phyloP scores from a whole-genome alignment of 768 basidiomycete genomes.

The Tubosaeta brunneosetosa region DNA sequence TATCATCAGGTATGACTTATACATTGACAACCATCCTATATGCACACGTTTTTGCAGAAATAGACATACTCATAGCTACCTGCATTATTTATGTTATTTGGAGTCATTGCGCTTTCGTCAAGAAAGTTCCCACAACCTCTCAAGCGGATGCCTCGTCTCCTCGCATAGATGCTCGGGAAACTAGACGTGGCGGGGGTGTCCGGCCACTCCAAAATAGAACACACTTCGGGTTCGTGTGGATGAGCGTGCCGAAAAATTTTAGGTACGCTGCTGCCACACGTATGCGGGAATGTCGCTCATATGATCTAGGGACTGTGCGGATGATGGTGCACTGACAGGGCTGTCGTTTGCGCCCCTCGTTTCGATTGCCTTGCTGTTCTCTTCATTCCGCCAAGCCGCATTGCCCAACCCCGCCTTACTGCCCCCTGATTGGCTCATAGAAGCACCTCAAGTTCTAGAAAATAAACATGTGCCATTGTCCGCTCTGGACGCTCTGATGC shows the following conservation, averaged over 20 bases:
- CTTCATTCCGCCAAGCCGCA: constrained; percentile 39
- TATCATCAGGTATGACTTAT: constrained; percentile 45
- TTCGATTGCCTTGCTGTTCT: constrained; percentile 60
- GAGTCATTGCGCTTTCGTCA: constrained; percentile 49
- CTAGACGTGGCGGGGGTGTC: constrained; percentile 33
- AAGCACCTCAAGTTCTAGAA: constrained; percentile 56
- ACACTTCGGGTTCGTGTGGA: constrained; percentile 75
- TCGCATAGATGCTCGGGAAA: constrained; percentile 46
- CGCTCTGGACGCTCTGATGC: constrained; percentile 50
- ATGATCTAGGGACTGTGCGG: constrained; percentile 59
- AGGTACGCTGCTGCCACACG: constrained; percentile 41
- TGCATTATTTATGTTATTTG: constrained; percentile 60
- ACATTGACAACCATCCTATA: neutral
- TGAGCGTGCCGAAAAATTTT: constrained; percentile 88
- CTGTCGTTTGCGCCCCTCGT: constrained; percentile 82
- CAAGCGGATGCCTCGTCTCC: constrained; percentile 35
- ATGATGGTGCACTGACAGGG: constrained; percentile 84
- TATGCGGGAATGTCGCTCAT: constrained; percentile 7
- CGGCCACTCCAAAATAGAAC: constrained; percentile 36
- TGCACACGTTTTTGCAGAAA: constrained; percentile 39
- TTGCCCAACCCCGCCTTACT: constrained; percentile 33
- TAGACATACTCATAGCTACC: constrained; percentile 48
- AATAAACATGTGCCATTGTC: constrained; percentile 39
- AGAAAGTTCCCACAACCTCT: constrained; percentile 13
- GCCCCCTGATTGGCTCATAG: constrained; percentile 73